Evolutionary conservation across 192 early-diverging fungal genomes (phyloP).

Genomic region (Powellomyces hirtus): DNA sequence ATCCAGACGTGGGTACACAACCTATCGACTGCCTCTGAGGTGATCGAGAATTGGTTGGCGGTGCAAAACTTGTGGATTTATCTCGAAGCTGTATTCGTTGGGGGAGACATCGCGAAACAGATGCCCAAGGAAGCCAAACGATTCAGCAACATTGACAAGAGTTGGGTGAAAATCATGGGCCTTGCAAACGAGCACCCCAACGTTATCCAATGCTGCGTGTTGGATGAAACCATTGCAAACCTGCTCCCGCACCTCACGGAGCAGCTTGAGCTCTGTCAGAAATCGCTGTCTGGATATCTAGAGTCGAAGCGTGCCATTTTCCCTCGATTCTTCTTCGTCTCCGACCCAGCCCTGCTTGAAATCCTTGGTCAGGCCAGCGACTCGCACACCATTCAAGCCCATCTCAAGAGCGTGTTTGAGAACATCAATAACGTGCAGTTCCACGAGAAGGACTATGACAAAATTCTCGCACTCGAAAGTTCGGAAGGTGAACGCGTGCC

Average conservation of each 20-base stretch:
- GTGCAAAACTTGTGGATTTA: constrained; percentile 71
- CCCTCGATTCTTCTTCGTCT: constrained; percentile 65
- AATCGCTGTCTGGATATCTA: constrained; percentile 61
- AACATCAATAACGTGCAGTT: constrained; percentile 58
- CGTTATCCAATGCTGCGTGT: constrained; percentile 64
- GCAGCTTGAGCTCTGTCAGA: constrained; percentile 66
- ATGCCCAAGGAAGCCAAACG: constrained; percentile 70
- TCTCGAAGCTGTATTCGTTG: constrained; percentile 65
- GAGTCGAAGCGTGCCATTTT: constrained; percentile 66
- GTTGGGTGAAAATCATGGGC: constrained; percentile 68
- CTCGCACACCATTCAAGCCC: constrained; percentile 66
- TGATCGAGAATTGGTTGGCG: constrained; percentile 65
- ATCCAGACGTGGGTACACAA: constrained; percentile 68
- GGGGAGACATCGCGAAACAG: constrained; percentile 68
- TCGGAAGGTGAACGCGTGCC: constrained; percentile 61
- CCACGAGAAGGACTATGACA: constrained; percentile 70
- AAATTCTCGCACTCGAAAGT: constrained; percentile 58
- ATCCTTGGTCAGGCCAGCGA: constrained; percentile 64
- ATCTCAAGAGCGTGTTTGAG: constrained; percentile 61
- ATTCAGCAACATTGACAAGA: constrained; percentile 67
- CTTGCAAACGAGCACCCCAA: constrained; percentile 66
- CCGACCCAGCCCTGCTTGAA: constrained; percentile 62
- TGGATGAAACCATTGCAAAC: constrained; percentile 64
- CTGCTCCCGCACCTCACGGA: constrained; percentile 61
- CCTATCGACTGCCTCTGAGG: constrained; percentile 62